These are phyloP conservation scores for Yamadazyma diddensiae DNA, from an alignment of 1,139 yeast genomes.

Conservation along the genomic window DNA sequence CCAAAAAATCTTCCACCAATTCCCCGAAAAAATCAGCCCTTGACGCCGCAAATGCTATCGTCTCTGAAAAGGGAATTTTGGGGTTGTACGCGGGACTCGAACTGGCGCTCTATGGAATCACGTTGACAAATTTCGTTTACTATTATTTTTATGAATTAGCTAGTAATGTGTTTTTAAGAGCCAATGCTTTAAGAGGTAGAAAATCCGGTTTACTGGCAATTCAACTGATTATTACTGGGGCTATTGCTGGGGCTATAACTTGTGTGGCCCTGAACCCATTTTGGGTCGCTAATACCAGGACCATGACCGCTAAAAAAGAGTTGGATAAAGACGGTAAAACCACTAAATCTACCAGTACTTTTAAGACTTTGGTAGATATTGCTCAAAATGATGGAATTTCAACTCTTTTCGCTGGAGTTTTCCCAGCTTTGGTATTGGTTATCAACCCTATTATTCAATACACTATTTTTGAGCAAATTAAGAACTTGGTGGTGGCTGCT, in stretches of 20 bases:
- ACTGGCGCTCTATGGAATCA: conserved; percentile 82
- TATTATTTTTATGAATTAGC: conserved; percentile 85
- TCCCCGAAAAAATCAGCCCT: conserved; percentile 20
- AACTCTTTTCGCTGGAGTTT: conserved; percentile 77
- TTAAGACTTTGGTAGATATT: conserved; percentile 58
- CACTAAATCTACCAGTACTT: conserved; percentile 32
- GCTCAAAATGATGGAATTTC: conserved; percentile 66
- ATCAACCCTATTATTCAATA: conserved; percentile 89
- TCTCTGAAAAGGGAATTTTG: conserved; percentile 59
- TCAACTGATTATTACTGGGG: conserved; percentile 78
- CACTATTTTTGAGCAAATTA: conserved; percentile 85
- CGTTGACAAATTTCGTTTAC: conserved; percentile 82
- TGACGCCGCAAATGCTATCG: conserved; percentile 44
- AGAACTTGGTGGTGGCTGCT: conserved; percentile 57
- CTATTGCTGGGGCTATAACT: conserved; percentile 85
- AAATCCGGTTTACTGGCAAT: conserved; percentile 53
- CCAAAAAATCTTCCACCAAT: conserved; percentile 32
- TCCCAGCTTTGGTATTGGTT: conserved; percentile 84
- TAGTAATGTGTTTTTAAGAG: conserved; percentile 50
- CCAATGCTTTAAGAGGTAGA: conserved; percentile 24
- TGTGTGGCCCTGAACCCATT: conserved; percentile 87
- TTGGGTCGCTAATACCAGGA: conserved; percentile 91
- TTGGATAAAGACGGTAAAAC: conserved; percentile 19
- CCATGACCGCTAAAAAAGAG: conserved; percentile 58
- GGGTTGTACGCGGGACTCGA: conserved; percentile 86